These are phyloP conservation scores for Forsythia viridissima DNA, from an alignment of 257 asterid species.

Conservation along the genomic window DNA sequence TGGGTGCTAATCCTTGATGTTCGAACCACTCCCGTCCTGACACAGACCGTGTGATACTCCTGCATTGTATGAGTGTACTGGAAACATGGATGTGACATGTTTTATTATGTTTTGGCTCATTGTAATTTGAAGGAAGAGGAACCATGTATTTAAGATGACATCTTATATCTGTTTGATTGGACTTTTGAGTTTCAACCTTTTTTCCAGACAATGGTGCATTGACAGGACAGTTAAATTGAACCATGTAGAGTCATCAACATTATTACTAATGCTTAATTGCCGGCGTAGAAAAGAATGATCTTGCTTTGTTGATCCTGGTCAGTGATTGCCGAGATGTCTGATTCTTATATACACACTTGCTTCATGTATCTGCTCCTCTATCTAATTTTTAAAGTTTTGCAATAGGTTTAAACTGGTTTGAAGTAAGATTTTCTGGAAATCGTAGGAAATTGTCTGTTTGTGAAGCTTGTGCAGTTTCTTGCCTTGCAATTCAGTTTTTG, in stretches of 20 bases:
- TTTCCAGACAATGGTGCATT: neutral
- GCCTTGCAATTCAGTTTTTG: neutral
- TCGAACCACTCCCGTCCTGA: neutral
- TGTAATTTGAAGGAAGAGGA: neutral
- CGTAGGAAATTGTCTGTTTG: neutral
- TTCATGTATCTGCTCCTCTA: neutral
- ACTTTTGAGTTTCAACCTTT: neutral
- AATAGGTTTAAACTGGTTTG: neutral
- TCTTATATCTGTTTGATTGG: neutral
- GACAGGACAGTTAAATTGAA: neutral
- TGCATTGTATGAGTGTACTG: neutral
- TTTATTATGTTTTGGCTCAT: neutral
- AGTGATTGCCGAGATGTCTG: neutral
- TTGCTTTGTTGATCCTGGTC: neutral
- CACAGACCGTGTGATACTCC: neutral
- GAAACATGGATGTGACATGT: neutral
- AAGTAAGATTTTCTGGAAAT: neutral
- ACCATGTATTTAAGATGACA: neutral
- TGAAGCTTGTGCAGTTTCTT: neutral
- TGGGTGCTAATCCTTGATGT: neutral
- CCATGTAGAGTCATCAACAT: neutral
- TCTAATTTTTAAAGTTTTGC: neutral
- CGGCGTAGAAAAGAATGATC: neutral
- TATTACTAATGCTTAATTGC: neutral
- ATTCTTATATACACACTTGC: neutral